Conservation (phyloP, 768 basidiomycete species). For the Collybiopsis confluens region DNA sequence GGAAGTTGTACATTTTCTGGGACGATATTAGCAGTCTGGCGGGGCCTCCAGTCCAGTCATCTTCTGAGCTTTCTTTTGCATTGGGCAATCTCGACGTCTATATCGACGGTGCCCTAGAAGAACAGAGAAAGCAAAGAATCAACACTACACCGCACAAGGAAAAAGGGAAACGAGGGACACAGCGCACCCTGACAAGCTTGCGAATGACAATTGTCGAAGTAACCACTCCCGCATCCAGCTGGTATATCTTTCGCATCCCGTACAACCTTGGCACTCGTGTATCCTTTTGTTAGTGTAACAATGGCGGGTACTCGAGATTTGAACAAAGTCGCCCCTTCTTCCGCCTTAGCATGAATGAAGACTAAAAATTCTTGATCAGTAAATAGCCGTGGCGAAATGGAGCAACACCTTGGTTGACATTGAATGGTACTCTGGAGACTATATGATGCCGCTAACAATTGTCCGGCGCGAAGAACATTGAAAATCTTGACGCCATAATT, state of each 20-base stretch:
- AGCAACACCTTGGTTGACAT: conserved; percentile 43
- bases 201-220: conserved; percentile 72
- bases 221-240: conserved; percentile 85
- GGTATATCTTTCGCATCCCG: conserved; percentile 67
- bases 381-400: neutral
- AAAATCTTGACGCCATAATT: conserved; percentile 87
- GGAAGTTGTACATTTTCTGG: conserved; percentile 68
- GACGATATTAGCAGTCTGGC: conserved; percentile 72
- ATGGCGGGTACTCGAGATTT: conserved; percentile 73
- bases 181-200: conserved; percentile 77
- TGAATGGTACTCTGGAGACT: conserved; percentile 84
- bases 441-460: conserved; percentile 86
- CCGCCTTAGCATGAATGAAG: conserved; percentile 67
- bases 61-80: conserved; percentile 90
- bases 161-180: neutral
- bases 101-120: conserved; percentile 82
- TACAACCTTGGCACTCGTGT: conserved; percentile 71
- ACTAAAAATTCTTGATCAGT: conserved; percentile 47
- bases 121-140: neutral
- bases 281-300: conserved; percentile 81
- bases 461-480: conserved; percentile 68
- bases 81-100: conserved; percentile 84
- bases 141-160: neutral
- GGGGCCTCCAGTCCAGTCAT: conserved; percentile 67
- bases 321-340: conserved; percentile 63